Conservation (phyloP, 164 flowering plant genomes). For the Chimonanthus salicifolius region DNA sequence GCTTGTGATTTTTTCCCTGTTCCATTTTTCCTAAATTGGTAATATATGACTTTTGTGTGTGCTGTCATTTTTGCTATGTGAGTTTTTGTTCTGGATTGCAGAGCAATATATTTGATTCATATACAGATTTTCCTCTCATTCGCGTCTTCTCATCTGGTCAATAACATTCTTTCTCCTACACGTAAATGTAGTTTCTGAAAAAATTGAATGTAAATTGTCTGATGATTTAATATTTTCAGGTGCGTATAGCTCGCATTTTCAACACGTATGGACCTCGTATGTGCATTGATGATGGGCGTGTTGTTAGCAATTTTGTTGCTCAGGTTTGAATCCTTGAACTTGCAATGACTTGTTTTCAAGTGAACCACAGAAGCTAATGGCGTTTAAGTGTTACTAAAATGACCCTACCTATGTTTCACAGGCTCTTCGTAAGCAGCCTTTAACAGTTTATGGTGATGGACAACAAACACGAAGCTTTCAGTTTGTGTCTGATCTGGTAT, state of each 20-base stretch:
- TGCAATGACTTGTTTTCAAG: not conserved
- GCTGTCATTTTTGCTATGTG: not conserved
- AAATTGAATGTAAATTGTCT: not conserved
- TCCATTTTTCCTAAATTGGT: no score
- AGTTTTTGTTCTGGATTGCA: not conserved
- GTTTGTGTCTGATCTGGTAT: slow-evolving; percentile 89
- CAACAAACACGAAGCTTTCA: slow-evolving; percentile 94
- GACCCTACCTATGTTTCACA: slow-evolving; percentile 21
- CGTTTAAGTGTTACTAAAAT: not conserved
- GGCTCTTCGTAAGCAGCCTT: slow-evolving; percentile 82
- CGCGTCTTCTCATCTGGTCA: not conserved
- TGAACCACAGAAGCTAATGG: not conserved
- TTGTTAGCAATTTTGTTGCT: slow-evolving; percentile 92
- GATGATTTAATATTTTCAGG: slow-evolving; percentile 39
- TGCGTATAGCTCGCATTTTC: slow-evolving; percentile 89
- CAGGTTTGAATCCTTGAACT: slow-evolving; percentile 48
- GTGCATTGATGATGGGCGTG: slow-evolving; percentile 96
- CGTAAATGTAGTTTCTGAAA: not conserved
- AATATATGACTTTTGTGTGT: no score
- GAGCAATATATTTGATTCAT: not conserved
- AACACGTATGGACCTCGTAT: slow-evolving; percentile 95
- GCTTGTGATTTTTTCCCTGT: no score
- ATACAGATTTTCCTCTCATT: not conserved
- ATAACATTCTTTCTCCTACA: not conserved
- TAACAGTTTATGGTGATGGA: slow-evolving; percentile 95